Evolutionary conservation across 2,329 filamentous ascomycete genomes (phyloP).

Genomic region (Monosporascus sp.): DNA sequence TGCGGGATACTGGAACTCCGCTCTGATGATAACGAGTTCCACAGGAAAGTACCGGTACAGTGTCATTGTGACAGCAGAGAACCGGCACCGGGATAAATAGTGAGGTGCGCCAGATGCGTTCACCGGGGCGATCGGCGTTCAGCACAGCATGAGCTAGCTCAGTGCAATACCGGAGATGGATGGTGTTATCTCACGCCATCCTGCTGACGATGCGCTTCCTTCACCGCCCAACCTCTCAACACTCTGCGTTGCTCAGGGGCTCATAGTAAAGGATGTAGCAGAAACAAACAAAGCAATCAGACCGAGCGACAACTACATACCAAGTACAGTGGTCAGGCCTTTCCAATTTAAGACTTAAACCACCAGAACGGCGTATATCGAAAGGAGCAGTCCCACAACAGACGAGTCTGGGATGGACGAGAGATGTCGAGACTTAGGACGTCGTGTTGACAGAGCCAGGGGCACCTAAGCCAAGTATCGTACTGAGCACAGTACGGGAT

Average conservation of each 20-base stretch:
- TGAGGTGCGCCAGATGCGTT: background rate
- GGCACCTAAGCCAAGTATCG: no score
- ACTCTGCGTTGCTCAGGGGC: background rate
- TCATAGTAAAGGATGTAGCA: conserved; percentile 2
- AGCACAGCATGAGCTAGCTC: background rate
- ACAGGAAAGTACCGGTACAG: background rate
- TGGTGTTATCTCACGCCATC: conserved; percentile 10
- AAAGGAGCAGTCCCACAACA: background rate
- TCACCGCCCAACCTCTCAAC: conserved; percentile 10
- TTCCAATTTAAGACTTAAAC: background rate
- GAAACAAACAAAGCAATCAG: conserved; percentile 7
- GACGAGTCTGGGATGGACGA: background rate
- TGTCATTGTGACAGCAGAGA: background rate
- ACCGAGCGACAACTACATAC: background rate
- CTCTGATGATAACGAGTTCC: background rate
- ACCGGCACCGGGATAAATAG: background rate
- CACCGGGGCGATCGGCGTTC: background rate
- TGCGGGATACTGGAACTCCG: background rate
- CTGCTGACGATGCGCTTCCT: conserved; percentile 7
- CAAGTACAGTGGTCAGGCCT: background rate
- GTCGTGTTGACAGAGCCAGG: background rate
- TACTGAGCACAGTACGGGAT: background rate
- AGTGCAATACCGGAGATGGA: conserved; percentile 8
- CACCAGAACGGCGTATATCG: background rate
- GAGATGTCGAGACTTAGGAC: background rate